These are phyloP conservation scores for Sporothrix pallida DNA, from an alignment of 2,329 filamentous ascomycete genomes.

Conservation along the genomic window DNA sequence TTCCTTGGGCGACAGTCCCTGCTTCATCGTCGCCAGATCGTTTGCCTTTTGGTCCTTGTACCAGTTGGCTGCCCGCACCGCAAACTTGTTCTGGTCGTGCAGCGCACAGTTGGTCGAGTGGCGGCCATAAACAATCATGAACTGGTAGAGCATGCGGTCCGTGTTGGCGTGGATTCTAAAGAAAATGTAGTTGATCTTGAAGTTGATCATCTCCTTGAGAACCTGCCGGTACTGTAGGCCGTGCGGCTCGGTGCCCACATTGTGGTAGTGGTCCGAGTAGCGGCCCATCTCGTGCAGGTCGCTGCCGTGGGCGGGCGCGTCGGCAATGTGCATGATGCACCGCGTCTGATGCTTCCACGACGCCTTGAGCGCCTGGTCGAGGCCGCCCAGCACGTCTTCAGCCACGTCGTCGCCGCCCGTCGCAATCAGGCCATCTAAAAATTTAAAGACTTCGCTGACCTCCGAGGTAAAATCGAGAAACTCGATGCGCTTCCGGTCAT, in stretches of 20 bases:
- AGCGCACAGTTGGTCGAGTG: constrained; percentile 39
- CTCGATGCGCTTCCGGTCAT: constrained; percentile 40
- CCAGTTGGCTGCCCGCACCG: constrained; percentile 22
- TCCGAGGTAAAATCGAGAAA: constrained; percentile 45
- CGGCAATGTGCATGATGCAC: constrained; percentile 46
- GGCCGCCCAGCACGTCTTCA: constrained; percentile 48
- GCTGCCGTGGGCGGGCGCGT: constrained; percentile 44
- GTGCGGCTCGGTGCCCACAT: constrained; percentile 44
- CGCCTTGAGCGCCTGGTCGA: constrained; percentile 43
- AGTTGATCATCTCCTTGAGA: constrained; percentile 39
- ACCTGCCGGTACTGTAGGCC: constrained; percentile 40
- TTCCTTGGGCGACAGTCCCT: background rate
- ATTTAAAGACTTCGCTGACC: constrained; percentile 38
- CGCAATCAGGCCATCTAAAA: constrained; percentile 41
- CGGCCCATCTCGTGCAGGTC: constrained; percentile 38
- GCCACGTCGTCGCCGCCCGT: constrained; percentile 44
- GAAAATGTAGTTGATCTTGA: constrained; percentile 45
- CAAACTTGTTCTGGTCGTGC: constrained; percentile 39
- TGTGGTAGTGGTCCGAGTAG: constrained; percentile 38
- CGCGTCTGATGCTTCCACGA: constrained; percentile 46
- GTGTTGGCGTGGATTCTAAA: constrained; percentile 43
- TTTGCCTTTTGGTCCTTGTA: background rate
- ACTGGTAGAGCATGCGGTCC: constrained; percentile 43
- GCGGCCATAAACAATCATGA: constrained; percentile 40
- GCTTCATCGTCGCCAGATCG: background rate